Percentiles rank a stretch among this genome's conserved stretches.
These are phyloP conservation scores for Daldinia vernicosa DNA, from an alignment of 495 filamentous ascomycete species.

Conservation along the genomic window DNA sequence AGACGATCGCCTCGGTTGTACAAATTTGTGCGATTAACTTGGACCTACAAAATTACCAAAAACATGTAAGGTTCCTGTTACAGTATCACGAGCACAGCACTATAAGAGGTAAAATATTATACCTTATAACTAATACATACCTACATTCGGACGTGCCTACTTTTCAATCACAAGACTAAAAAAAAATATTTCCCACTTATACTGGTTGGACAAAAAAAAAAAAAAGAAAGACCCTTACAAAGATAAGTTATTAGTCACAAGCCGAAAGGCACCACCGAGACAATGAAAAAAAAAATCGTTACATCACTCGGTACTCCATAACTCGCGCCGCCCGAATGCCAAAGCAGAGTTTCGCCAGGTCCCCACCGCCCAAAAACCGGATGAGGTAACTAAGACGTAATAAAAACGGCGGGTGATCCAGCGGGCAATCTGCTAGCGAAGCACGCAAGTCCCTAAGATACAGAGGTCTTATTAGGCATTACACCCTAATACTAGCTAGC, in stretches of 20 bases:
- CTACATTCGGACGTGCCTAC: background rate
- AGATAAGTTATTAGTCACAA: no score
- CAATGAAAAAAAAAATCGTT: background rate
- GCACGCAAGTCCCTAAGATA: background rate
- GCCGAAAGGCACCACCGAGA: background rate
- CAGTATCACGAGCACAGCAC: background rate
- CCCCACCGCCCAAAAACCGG: constrained; percentile 19
- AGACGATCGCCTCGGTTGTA: background rate
- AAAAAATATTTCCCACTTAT: background rate
- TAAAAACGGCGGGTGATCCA: constrained; percentile 35
- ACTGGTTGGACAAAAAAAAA: background rate
- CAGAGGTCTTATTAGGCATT: no score
- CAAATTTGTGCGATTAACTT: constrained; percentile 18
- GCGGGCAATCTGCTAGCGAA: background rate
- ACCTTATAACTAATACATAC: no score
- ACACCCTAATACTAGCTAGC: background rate
- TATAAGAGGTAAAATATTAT: background rate
- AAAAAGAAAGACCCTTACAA: constrained; percentile 1
- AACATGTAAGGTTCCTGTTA: constrained; percentile 4
- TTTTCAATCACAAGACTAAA: constrained; percentile 7
- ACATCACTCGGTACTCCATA: constrained; percentile 3
- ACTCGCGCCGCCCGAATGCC: background rate
- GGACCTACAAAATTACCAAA: background rate
- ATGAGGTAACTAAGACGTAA: constrained; percentile 51
- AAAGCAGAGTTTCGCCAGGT: background rate